phyloP scores from a whole-genome alignment of 2,329 filamentous ascomycete genomes.

The Beauveria scarabaeidicola region DNA sequence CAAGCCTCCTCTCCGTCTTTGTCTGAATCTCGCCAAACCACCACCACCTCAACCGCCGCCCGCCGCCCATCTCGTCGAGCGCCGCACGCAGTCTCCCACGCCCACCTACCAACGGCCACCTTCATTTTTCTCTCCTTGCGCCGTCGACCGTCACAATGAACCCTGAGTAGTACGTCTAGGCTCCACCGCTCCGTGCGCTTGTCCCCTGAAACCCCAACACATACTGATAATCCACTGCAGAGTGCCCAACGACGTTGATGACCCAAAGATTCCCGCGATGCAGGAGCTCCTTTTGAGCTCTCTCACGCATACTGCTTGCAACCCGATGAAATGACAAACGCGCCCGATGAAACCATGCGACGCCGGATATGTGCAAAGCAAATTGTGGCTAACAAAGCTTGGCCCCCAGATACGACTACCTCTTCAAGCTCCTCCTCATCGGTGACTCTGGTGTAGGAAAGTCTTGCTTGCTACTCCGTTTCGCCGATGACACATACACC shows the following conservation, averaged over 20 bases:
- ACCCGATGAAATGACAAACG: not conserved
- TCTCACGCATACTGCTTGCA: not conserved
- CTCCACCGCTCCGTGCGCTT: slow-evolving; percentile 14
- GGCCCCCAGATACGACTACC: slow-evolving; percentile 88
- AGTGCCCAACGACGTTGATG: slow-evolving; percentile 3
- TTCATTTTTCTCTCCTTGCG: slow-evolving; percentile 6
- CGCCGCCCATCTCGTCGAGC: slow-evolving; percentile 1
- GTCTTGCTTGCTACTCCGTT: slow-evolving; percentile 95
- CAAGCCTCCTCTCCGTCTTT: not conserved
- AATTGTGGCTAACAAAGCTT: slow-evolving; percentile 17
- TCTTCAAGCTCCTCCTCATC: slow-evolving; percentile 99
- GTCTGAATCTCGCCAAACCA: not conserved
- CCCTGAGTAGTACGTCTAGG: slow-evolving; percentile 73
- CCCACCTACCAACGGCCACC: not conserved
- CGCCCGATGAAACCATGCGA: slow-evolving; percentile 1
- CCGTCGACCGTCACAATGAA: slow-evolving; percentile 58
- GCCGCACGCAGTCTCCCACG: not conserved
- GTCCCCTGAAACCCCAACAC: slow-evolving; percentile 19
- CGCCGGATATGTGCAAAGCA: not conserved
- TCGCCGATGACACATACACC: slow-evolving; percentile 98
- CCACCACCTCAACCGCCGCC: not conserved
- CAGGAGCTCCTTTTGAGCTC: not conserved
- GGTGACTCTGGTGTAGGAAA: slow-evolving; percentile 99
- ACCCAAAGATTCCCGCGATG: not conserved
- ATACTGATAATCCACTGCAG: slow-evolving; percentile 11